These are phyloP conservation scores for Fomitiporia mediterranea DNA, from an alignment of 1,284 basidiomycete genomes.

Conservation along the genomic window DNA sequence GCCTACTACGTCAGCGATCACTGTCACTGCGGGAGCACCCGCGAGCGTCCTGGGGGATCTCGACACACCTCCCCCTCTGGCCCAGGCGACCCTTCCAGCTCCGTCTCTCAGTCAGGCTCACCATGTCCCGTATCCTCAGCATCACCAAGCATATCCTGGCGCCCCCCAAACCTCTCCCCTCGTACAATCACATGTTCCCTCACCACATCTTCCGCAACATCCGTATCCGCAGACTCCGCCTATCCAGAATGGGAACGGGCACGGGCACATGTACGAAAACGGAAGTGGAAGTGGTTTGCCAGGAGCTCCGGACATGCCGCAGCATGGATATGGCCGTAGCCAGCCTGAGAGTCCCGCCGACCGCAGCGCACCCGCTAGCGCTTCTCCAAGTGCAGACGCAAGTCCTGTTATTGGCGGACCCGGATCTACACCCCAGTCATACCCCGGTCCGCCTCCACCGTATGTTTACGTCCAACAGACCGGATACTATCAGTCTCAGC, in stretches of 20 bases:
- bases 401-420: conserved; percentile 9
- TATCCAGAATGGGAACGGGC: background rate
- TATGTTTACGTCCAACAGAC: background rate
- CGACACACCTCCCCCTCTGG: conserved; percentile 21
- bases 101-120: background rate
- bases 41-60: conserved; percentile 9
- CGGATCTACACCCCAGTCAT: background rate
- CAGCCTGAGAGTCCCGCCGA: conserved; percentile 7
- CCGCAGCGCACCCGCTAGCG: background rate
- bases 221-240: background rate
- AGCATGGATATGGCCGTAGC: background rate
- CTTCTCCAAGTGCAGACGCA: conserved; percentile 4
- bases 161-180: background rate
- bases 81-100: conserved; percentile 15
- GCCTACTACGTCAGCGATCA: background rate
- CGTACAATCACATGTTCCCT: background rate
- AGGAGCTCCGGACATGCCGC: background rate
- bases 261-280: background rate
- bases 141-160: background rate
- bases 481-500: background rate
- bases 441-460: background rate
- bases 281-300: conserved; percentile 5
- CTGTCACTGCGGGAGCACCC: background rate
- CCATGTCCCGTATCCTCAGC: background rate
- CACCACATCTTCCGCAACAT: background rate